Evolutionary conservation across 2,329 filamentous ascomycete species (phyloP).

Genomic region (Colletotrichum eleusines): DNA sequence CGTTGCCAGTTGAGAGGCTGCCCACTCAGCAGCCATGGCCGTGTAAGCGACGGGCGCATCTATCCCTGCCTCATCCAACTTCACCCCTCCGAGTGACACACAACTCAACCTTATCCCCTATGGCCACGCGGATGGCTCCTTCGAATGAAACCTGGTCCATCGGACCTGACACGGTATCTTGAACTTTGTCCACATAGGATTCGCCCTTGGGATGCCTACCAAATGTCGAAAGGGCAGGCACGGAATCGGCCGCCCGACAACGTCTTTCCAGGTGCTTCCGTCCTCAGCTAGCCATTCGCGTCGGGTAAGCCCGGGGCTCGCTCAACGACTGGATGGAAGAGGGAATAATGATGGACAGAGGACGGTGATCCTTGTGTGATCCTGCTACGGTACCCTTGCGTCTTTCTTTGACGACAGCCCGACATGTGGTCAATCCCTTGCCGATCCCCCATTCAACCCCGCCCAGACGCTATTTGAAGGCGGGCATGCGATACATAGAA

Average conservation of each 20-base stretch:
- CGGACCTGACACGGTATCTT: slow-evolving; percentile 20
- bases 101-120: not conserved
- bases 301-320: not conserved
- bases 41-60: not conserved
- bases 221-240: not conserved
- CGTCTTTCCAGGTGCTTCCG: slow-evolving; percentile 8
- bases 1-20: too few relatives aligned
- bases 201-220: not conserved
- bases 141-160: slow-evolving; percentile 31
- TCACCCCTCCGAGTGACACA: slow-evolving; percentile 26
- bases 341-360: not conserved
- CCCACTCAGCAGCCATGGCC: not conserved
- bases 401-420: not conserved
- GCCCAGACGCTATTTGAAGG: slow-evolving; percentile 1
- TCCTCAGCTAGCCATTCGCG: not conserved
- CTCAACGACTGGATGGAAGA: not conserved
- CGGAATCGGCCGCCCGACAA: slow-evolving; percentile 9
- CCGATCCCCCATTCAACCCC: slow-evolving; percentile 27
- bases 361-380: slow-evolving; percentile 28
- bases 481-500: slow-evolving; percentile 12
- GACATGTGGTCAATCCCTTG: slow-evolving; percentile 11
- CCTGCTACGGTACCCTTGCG: slow-evolving; percentile 8
- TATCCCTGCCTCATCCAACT: not conserved
- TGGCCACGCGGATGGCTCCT: not conserved
- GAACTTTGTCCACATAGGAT: slow-evolving; percentile 19